These are phyloP conservation scores for Paracoccidioides lutzii DNA, from an alignment of 2,329 filamentous ascomycete species.

Conservation along the genomic window DNA sequence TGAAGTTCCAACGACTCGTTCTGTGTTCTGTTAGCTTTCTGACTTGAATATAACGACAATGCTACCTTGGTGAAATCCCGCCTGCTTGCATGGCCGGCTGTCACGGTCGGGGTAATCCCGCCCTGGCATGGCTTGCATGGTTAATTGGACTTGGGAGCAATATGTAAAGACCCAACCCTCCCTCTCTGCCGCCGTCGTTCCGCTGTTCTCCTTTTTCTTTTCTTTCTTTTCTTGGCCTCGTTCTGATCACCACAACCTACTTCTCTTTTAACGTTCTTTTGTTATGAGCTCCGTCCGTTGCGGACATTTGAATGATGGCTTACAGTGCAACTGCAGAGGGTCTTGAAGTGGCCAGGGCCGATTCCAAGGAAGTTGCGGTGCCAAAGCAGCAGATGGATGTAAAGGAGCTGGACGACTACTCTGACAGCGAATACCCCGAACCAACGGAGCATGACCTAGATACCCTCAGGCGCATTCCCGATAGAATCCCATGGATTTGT, in stretches of 20 bases:
- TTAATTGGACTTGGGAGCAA: too few species aligned
- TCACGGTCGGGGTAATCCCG: too few species aligned
- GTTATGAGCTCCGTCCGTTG: not conserved
- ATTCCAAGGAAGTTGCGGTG: not conserved
- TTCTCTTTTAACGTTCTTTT: not conserved
- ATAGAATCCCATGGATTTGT: constrained; percentile 47
- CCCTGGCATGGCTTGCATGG: too few species aligned
- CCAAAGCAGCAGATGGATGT: not conserved
- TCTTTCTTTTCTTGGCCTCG: not conserved
- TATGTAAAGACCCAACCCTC: too few species aligned
- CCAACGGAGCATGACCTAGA: constrained; percentile 23
- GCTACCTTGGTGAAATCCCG: too few species aligned
- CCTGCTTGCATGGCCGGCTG: too few species aligned
- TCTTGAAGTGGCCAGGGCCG: not conserved
- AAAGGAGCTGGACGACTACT: not conserved
- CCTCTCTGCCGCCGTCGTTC: not conserved
- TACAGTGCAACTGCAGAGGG: not conserved
- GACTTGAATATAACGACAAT: too few species aligned
- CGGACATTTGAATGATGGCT: not conserved
- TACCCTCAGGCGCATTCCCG: constrained; percentile 23
- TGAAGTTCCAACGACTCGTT: too few species aligned
- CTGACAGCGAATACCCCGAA: not conserved
- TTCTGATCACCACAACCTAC: too few species aligned
- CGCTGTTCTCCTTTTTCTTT: not conserved
- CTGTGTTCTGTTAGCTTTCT: too few species aligned